phyloP scores from a whole-genome alignment of 805 yeast genomes.

The Candida ulmi region DNA sequence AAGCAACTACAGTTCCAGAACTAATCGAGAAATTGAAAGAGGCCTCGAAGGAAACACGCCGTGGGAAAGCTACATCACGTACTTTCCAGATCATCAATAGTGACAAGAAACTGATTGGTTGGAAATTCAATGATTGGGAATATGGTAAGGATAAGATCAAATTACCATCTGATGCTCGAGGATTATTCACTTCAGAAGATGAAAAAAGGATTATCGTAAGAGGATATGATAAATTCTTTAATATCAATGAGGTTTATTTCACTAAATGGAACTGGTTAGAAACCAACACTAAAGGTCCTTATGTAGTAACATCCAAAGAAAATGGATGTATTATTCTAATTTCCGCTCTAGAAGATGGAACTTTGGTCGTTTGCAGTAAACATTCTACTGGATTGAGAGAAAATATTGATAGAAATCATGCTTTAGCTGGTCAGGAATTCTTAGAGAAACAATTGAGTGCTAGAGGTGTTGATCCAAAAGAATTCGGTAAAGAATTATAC shows the following conservation, averaged over 20 bases:
- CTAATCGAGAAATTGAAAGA: slow-evolving; percentile 11
- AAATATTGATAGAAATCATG: slow-evolving; percentile 60
- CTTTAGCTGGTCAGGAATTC: slow-evolving; percentile 60
- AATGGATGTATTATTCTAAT: slow-evolving; percentile 91
- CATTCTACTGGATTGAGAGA: slow-evolving; percentile 74
- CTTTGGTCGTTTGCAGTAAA: slow-evolving; percentile 82
- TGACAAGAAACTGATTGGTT: slow-evolving; percentile 31
- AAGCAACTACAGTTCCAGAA: slow-evolving; percentile 5
- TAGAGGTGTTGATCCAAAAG: slow-evolving; percentile 33
- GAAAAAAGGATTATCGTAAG: slow-evolving; percentile 53
- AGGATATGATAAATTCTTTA: slow-evolving; percentile 95
- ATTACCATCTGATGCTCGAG: slow-evolving; percentile 78
- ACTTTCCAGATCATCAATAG: slow-evolving; percentile 23
- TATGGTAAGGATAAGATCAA: slow-evolving; percentile 49
- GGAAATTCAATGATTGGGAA: slow-evolving; percentile 94
- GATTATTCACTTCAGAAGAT: slow-evolving; percentile 56
- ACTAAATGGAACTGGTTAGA: slow-evolving; percentile 47
- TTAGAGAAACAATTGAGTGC: slow-evolving; percentile 46
- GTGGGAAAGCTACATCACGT: slow-evolving; percentile 28
- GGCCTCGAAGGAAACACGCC: slow-evolving; percentile 8
- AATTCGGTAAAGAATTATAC: slow-evolving; percentile 53
- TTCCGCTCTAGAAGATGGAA: slow-evolving; percentile 70
- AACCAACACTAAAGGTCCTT: slow-evolving; percentile 65
- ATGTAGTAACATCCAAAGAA: slow-evolving; percentile 74
- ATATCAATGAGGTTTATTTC: slow-evolving; percentile 53